Evolutionary conservation across 441 rosid species (phyloP), one percentile per base, ranked within the genome.

Genomic region (Francoa sonchifolia): DNA sequence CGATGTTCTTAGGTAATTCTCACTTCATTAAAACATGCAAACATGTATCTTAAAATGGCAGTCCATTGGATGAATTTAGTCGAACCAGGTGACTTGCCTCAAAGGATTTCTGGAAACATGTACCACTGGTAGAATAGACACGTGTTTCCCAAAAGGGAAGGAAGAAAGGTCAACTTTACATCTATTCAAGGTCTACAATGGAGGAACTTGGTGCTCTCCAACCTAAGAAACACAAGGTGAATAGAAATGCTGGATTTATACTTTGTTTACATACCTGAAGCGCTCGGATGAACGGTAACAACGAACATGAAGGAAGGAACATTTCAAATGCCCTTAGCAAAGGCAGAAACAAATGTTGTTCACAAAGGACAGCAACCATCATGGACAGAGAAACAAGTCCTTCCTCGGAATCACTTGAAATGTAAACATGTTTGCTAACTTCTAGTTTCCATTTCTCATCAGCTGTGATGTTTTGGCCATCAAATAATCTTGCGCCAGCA

Each of bases 321-420:
- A 92, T 67, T 50, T 92, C 99, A 69, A 92, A 92, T 58, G 99
- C 94, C 65, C 85, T 83, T 50, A 92, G 73, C 67, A 92, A 63
- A 55, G 99, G 97, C 57, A 84, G 70, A 69, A 92, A 92, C 68
- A 81, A 73, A 39, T 47, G 77, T 56, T 92, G 95, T 61, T 84
- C 97, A 74, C 95, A 87, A 62, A 92, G 89, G 54, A 77, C 82
- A 11, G 97, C 97, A 54, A 92, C 93, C 99, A 92, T 81, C 67
- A 79, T 76, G 39, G 85, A 69, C 52, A 92, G 75, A 50, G 89
- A 72, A 14, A 59, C 67, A 33, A 74, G 75, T 46, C 75, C 95
- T 53, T 72, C 92, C 51, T 62, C 68, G 39, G 55, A 62, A 69
- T 77, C 75, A 63, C 62, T 57, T 35, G 65, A 40, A 65, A 61